A percentile compares a stretch with the other conserved stretches of the same genome.
Conservation (phyloP, 192 early-diverging fungal species). For the Linnemannia schmuckeri region DNA sequence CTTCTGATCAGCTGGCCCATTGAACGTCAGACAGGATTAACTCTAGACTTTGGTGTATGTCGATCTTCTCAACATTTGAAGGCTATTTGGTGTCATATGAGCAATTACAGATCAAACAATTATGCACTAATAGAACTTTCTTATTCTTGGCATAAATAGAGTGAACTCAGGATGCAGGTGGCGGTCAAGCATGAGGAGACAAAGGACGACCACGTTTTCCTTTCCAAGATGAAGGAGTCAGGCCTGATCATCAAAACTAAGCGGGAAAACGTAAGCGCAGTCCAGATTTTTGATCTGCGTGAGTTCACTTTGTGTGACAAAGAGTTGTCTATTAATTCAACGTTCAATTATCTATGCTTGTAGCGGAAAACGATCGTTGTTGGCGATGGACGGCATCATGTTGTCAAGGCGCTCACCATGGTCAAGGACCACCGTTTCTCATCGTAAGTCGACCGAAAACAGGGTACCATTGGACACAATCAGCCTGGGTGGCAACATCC, state of each 20-base stretch:
- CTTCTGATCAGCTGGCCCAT: constrained; percentile 58
- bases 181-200: constrained; percentile 67
- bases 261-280: constrained; percentile 62
- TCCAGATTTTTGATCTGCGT: neutral
- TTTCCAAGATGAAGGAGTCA: constrained; percentile 68
- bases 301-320: too few relatives aligned
- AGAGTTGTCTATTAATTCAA: neutral
- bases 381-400: constrained; percentile 61
- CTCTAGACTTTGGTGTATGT: constrained; percentile 50
- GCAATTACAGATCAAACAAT: neutral
- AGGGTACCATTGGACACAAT: too few relatives aligned
- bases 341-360: neutral
- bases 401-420: constrained; percentile 61
- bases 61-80: neutral
- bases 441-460: constrained; percentile 39
- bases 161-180: constrained; percentile 65
- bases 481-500: constrained; percentile 16
- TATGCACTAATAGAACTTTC: neutral
- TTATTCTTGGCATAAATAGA: constrained; percentile 16
- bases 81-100: neutral
- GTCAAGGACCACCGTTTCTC: constrained; percentile 57
- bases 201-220: constrained; percentile 71
- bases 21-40: constrained; percentile 41
- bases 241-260: constrained; percentile 65
- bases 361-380: constrained; percentile 58